Conservation (phyloP, 257 asterid genomes). For the Eustoma russellianum region DNA sequence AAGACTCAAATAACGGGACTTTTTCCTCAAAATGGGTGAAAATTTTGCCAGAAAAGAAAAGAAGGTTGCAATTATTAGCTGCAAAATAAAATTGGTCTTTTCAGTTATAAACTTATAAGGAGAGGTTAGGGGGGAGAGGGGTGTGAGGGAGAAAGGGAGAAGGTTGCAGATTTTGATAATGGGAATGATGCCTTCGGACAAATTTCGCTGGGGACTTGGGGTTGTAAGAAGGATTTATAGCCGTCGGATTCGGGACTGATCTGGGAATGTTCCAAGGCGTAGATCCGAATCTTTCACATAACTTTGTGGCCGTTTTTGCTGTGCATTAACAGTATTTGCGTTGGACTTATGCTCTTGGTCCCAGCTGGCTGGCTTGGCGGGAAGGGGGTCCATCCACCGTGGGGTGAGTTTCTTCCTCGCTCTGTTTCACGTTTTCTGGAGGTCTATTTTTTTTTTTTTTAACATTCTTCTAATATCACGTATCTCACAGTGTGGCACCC, state of each 20-base stretch:
- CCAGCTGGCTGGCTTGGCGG: too few species aligned
- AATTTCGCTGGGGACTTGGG: slow-evolving; percentile 10
- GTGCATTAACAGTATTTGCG: too few species aligned
- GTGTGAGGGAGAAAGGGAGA: slow-evolving; percentile 7
- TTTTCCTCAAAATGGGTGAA: slow-evolving; percentile 7
- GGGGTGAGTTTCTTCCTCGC: too few species aligned
- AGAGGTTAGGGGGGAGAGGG: slow-evolving; percentile 12
- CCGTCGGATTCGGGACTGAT: slow-evolving; percentile 31
- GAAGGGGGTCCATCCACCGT: too few species aligned
- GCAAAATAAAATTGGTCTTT: slow-evolving; percentile 19
- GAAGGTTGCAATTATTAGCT: slow-evolving; percentile 3
- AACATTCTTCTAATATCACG: too few species aligned
- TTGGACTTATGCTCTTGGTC: too few species aligned
- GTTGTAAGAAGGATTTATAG: slow-evolving; percentile 9
- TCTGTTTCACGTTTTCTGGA: too few species aligned
- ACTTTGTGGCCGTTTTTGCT: too few species aligned
- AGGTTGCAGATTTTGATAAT: slow-evolving; percentile 18
- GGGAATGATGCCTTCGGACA: slow-evolving; percentile 27
- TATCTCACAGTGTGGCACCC: too few species aligned
- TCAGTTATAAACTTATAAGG: slow-evolving; percentile 21
- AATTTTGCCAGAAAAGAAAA: background rate
- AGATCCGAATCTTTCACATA: slow-evolving; percentile 22
- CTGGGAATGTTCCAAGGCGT: slow-evolving; percentile 14
- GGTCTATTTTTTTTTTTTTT: too few species aligned
- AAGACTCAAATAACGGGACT: background rate